Conservation (phyloP, 345 rosid genomes). For the Streptanthus diversifolius region DNA sequence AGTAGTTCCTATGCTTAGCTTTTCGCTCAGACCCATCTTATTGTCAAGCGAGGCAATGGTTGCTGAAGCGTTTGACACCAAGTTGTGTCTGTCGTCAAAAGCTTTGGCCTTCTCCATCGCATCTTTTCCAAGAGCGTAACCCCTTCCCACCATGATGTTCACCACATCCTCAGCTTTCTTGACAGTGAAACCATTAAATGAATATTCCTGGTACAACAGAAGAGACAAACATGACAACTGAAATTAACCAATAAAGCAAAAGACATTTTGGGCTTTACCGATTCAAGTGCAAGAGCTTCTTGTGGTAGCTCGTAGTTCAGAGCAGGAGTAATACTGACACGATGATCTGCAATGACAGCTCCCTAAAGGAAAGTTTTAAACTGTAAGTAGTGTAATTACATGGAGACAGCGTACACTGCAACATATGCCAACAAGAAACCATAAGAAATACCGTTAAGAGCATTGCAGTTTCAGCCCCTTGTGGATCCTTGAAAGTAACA, state of each 20-base stretch:
- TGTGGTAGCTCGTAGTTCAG: conserved; percentile 78
- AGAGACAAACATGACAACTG: not conserved
- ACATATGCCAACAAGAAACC: not conserved
- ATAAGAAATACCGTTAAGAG: conserved; percentile 65
- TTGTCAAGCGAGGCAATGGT: conserved; percentile 75
- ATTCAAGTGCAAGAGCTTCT: conserved; percentile 50
- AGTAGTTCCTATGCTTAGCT: conserved; percentile 68
- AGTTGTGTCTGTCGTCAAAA: conserved; percentile 77
- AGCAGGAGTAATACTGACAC: conserved; percentile 61
- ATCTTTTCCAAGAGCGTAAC: conserved; percentile 80
- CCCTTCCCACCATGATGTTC: conserved; percentile 82
- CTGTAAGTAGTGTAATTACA: not conserved
- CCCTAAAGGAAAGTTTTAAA: conserved; percentile 41
- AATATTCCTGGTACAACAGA: conserved; percentile 41
- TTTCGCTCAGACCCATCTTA: conserved; percentile 76
- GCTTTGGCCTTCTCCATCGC: conserved; percentile 82
- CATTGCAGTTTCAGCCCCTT: conserved; percentile 91
- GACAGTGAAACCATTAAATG: conserved; percentile 55
- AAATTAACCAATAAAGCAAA: not conserved
- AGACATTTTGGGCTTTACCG: conserved; percentile 26
- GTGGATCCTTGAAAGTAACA: conserved; percentile 79
- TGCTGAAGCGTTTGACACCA: conserved; percentile 78
- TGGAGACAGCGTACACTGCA: not conserved
- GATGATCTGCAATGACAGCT: conserved; percentile 76
- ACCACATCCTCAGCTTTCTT: conserved; percentile 88